These are phyloP conservation scores for Phytopythium kandeliae DNA, from an alignment of 352 stramenopile genomes.

Conservation along the genomic window DNA sequence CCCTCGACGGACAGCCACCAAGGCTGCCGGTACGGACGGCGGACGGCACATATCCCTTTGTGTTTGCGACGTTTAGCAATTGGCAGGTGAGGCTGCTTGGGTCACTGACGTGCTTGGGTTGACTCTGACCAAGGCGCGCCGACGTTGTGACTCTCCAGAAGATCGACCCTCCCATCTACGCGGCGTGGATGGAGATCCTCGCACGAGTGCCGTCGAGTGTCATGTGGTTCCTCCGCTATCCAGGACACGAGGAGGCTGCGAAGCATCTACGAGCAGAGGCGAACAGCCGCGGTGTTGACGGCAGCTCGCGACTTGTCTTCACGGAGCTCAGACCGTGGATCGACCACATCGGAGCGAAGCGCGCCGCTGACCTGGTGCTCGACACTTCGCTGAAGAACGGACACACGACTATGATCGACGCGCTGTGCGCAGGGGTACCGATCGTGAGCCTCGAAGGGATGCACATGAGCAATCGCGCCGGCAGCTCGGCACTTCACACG, in stretches of 20 bases:
- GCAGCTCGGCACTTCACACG: slow-evolving; percentile 47
- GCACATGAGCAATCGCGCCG: slow-evolving; percentile 63
- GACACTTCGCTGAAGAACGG: slow-evolving; percentile 84
- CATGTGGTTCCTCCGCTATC: slow-evolving; percentile 75
- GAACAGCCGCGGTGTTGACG: slow-evolving; percentile 41
- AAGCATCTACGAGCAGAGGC: slow-evolving; percentile 47
- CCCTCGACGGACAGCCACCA: slow-evolving; percentile 23
- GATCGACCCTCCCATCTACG: slow-evolving; percentile 71
- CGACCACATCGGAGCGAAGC: slow-evolving; percentile 70
- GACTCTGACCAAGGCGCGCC: too few relatives aligned
- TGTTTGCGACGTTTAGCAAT: slow-evolving; percentile 85
- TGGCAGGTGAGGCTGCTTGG: slow-evolving; percentile 38
- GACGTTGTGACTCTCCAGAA: slow-evolving; percentile 26
- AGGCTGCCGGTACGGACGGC: slow-evolving; percentile 9
- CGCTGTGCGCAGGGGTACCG: slow-evolving; percentile 70
- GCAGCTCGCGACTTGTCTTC: slow-evolving; percentile 49
- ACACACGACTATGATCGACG: slow-evolving; percentile 78
- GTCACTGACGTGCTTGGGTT: too few relatives aligned
- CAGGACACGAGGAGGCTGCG: slow-evolving; percentile 37
- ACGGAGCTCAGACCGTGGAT: slow-evolving; percentile 62
- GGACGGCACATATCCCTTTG: slow-evolving; percentile 22
- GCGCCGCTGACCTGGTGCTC: slow-evolving; percentile 62
- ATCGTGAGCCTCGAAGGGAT: slow-evolving; percentile 62
- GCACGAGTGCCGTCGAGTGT: slow-evolving; percentile 52
- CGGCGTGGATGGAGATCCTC: slow-evolving; percentile 77